Conservation (phyloP, 306 rosid genomes). For the Malus fusca region DNA sequence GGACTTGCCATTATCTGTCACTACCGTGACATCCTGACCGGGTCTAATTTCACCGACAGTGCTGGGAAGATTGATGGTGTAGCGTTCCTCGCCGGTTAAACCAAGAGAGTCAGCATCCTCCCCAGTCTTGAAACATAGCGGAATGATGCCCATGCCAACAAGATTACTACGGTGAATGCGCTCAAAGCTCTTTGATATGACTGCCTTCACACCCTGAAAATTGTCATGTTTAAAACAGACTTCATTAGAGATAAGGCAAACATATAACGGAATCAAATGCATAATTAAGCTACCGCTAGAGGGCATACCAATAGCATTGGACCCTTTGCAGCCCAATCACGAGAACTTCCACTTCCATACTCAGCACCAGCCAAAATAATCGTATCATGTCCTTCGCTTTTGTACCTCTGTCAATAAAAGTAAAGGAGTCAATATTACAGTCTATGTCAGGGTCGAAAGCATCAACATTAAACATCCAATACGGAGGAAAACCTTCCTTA, state of each 20-base stretch:
- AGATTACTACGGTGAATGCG: constrained; percentile 95
- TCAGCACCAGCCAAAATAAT: constrained; percentile 90
- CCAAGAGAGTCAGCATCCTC: constrained; percentile 90
- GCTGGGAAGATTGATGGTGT: constrained; percentile 76
- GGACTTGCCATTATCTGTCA: constrained; percentile 57
- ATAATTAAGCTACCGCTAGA: neutral
- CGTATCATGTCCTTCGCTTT: constrained; percentile 62
- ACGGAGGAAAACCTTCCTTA: neutral
- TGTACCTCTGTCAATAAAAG: constrained; percentile 57
- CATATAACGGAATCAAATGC: neutral
- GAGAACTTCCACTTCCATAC: constrained; percentile 96
- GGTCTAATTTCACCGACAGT: constrained; percentile 68
- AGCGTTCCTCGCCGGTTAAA: constrained; percentile 75
- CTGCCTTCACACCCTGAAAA: constrained; percentile 89
- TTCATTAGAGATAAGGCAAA: neutral
- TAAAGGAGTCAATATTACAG: neutral
- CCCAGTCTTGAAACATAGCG: constrained; percentile 74
- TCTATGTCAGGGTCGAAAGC: neutral
- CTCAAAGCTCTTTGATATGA: constrained; percentile 89
- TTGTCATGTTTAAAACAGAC: neutral
- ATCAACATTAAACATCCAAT: neutral
- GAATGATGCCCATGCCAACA: constrained; percentile 93
- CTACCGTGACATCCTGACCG: constrained; percentile 73
- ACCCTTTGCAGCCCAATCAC: constrained; percentile 99
- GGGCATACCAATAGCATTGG: constrained; percentile 77